A percentile compares a stretch with the other conserved stretches of the same genome.
Evolutionary conservation across 2,329 filamentous ascomycete genomes (phyloP).

Genomic region (Ceratocystis eucalypticola): DNA sequence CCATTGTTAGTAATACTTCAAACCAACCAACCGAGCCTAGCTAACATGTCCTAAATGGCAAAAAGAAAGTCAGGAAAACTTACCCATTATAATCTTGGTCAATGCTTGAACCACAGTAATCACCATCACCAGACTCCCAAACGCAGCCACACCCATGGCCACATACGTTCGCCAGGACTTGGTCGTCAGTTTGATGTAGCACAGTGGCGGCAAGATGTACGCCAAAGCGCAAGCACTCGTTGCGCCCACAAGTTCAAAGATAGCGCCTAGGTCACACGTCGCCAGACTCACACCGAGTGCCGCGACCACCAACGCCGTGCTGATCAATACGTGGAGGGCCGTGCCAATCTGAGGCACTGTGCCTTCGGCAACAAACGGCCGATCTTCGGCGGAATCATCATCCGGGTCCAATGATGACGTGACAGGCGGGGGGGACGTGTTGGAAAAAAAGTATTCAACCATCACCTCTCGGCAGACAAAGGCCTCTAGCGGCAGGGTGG

Average conservation of each 20-base stretch:
- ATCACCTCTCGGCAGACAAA: conserved; percentile 97
- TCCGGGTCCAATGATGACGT: not conserved
- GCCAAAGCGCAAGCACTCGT: conserved; percentile 89
- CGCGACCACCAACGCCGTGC: conserved; percentile 63
- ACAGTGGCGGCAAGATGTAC: conserved; percentile 88
- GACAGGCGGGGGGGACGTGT: conserved; percentile 11
- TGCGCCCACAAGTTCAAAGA: conserved; percentile 91
- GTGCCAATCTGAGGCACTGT: conserved; percentile 30
- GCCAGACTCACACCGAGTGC: conserved; percentile 67
- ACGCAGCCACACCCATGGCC: conserved; percentile 57
- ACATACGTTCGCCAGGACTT: conserved; percentile 60
- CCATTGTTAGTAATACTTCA: not conserved
- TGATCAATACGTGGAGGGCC: conserved; percentile 75
- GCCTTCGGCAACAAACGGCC: conserved; percentile 18
- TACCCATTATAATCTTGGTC: conserved; percentile 48
- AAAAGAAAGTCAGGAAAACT: conserved; percentile 20
- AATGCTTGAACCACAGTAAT: conserved; percentile 65
- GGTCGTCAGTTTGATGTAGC: conserved; percentile 84
- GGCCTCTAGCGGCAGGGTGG: conserved; percentile 85
- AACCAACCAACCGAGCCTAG: too few relatives aligned
- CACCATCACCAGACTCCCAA: conserved; percentile 67
- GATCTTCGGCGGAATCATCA: conserved; percentile 12
- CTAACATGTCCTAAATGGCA: too few relatives aligned
- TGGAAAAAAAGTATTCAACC: conserved; percentile 63
- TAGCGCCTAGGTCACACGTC: conserved; percentile 84